Percentiles rank a stretch among this genome's conserved stretches.
phyloP scores from a whole-genome alignment of 257 asterid species.

The Coffea canephora region DNA sequence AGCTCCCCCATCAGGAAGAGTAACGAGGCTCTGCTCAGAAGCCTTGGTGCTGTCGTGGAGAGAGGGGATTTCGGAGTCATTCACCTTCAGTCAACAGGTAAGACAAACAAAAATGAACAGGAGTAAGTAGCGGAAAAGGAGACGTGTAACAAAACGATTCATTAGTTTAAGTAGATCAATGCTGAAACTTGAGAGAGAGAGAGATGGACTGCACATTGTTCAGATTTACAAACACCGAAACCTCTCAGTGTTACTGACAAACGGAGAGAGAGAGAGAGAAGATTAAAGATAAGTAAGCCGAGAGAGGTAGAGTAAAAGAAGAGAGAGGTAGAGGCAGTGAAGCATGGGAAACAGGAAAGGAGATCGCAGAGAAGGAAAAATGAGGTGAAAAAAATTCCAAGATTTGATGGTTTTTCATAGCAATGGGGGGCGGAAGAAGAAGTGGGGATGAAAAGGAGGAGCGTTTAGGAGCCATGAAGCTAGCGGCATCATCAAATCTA shows the following conservation, averaged over 20 bases:
- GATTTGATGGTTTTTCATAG: neutral
- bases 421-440: neutral
- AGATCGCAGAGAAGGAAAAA: neutral
- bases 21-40: conserved; percentile 46
- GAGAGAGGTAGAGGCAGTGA: neutral
- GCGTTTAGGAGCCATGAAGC: neutral
- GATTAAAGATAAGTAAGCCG: neutral
- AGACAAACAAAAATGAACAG: conserved; percentile 4
- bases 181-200: neutral
- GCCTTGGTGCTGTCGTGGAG: conserved; percentile 50
- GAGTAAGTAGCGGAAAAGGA: neutral
- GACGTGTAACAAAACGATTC: neutral
- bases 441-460: neutral
- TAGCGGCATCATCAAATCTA: neutral
- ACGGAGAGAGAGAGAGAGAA: too few species aligned
- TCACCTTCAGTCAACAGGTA: conserved; percentile 32
- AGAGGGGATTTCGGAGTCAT: conserved; percentile 19
- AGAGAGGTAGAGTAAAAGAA: neutral
- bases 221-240: neutral
- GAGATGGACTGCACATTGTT: neutral
- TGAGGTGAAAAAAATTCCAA: neutral
- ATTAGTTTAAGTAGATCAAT: neutral
- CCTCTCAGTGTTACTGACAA: too few species aligned
- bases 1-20: conserved; percentile 45
- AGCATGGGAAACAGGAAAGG: neutral